These are phyloP conservation scores for Solanum neorickii DNA, from an alignment of 257 asterid species.

Conservation along the genomic window DNA sequence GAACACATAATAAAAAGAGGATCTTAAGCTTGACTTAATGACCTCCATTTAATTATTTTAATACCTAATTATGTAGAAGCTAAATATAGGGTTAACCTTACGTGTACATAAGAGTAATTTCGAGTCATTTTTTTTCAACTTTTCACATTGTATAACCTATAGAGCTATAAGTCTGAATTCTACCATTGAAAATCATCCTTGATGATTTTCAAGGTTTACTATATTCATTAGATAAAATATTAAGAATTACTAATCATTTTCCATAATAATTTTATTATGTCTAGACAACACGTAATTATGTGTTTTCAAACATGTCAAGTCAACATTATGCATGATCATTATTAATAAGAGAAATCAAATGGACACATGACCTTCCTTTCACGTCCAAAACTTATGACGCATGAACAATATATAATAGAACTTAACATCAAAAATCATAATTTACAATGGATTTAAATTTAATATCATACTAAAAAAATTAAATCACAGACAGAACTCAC, in stretches of 20 bases:
- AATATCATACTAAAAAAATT: background rate
- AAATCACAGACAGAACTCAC: background rate
- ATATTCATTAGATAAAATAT: background rate
- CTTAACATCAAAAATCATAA: background rate
- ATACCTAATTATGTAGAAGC: background rate
- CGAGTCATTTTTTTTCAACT: background rate
- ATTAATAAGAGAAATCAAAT: background rate
- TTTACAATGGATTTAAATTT: rapidly evolving
- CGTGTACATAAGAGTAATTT: background rate
- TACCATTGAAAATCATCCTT: background rate
- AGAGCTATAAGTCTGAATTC: background rate
- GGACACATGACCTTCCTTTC: background rate
- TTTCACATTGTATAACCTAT: background rate
- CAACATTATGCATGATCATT: background rate
- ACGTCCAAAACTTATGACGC: background rate
- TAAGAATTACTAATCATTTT: background rate
- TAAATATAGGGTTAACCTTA: background rate
- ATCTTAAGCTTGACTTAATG: background rate
- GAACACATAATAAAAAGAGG: too few relatives aligned
- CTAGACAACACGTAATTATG: background rate
- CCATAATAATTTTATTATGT: background rate
- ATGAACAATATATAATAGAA: background rate
- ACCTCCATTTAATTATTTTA: background rate
- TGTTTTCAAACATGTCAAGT: background rate
- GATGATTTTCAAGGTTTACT: background rate